A percentile compares a stretch with the other conserved stretches of the same genome.
These are phyloP conservation scores for Penicillium concentricum DNA, from an alignment of 2,329 filamentous ascomycete species.

Conservation along the genomic window DNA sequence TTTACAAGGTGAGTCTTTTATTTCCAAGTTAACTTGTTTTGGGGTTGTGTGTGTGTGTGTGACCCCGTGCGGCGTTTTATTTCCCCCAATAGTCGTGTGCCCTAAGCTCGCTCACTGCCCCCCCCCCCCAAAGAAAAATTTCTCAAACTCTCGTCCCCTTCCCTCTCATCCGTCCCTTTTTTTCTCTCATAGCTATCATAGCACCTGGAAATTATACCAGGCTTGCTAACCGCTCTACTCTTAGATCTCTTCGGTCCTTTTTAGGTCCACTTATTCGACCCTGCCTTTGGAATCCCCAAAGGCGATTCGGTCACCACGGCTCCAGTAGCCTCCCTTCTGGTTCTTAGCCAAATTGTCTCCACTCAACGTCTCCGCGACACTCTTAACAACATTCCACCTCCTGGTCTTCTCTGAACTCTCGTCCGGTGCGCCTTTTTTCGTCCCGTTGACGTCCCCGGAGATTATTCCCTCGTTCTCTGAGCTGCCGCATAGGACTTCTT, in stretches of 20 bases:
- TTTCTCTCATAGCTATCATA: slow-evolving; percentile 2
- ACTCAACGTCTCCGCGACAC: slow-evolving; percentile 44
- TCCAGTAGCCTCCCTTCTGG: slow-evolving; percentile 32
- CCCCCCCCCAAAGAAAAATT: slow-evolving; percentile 7
- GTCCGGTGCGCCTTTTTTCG: slow-evolving; percentile 41
- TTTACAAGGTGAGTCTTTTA: slow-evolving; percentile 14
- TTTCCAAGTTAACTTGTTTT: not conserved
- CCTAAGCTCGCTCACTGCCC: slow-evolving; percentile 18
- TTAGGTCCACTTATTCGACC: slow-evolving; percentile 8
- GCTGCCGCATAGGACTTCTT: slow-evolving; percentile 99
- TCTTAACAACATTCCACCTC: slow-evolving; percentile 50
- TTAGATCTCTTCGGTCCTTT: slow-evolving; percentile 3
- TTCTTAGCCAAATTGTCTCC: slow-evolving; percentile 46
- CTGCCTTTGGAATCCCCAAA: slow-evolving; percentile 44
- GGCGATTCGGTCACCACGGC: slow-evolving; percentile 41
- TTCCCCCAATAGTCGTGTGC: slow-evolving; percentile 16
- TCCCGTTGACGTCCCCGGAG: slow-evolving; percentile 37
- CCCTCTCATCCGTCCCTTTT: not conserved
- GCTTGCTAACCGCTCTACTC: slow-evolving; percentile 1
- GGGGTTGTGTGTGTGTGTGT: not conserved
- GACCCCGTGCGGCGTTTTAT: slow-evolving; percentile 16
- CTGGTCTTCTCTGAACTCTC: slow-evolving; percentile 31
- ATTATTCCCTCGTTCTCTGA: slow-evolving; percentile 65
- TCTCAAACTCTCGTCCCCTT: slow-evolving; percentile 14
- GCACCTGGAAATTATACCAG: not conserved